A percentile compares a stretch with the other conserved stretches of the same genome.
Evolutionary conservation across 331 rosid genomes (phyloP).

Genomic region (Arachis monticola): DNA sequence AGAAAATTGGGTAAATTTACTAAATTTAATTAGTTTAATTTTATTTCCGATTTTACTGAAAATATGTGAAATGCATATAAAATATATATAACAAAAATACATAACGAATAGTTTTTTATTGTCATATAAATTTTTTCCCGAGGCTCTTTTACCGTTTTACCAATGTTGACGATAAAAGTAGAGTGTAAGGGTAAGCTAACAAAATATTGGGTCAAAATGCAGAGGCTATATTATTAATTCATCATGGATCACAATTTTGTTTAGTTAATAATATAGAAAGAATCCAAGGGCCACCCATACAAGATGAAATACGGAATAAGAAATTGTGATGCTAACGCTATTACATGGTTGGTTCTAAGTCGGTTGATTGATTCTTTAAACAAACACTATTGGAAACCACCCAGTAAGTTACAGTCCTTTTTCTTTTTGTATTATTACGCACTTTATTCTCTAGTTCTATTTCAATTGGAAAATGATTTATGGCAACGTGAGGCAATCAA

Average conservation of each 20-base stretch:
- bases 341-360: conserved; percentile 6
- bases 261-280: not conserved
- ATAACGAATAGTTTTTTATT: not conserved
- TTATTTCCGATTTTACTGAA: too few relatives aligned
- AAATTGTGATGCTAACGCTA: conserved; percentile 9
- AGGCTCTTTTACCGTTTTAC: not conserved
- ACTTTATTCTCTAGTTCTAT: not conserved
- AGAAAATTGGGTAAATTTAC: too few relatives aligned
- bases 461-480: not conserved
- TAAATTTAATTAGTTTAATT: too few relatives aligned
- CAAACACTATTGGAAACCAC: conserved; percentile 30
- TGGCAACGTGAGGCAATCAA: not conserved
- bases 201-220: conserved; percentile 23
- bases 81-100: too few relatives aligned
- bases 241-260: not conserved
- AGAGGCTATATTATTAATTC: not conserved
- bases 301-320: not conserved
- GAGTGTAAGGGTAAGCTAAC: not conserved
- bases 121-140: not conserved
- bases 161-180: not conserved
- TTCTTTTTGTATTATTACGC: not conserved
- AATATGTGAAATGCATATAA: too few relatives aligned
- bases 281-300: not conserved
- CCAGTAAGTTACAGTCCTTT: conserved; percentile 1
- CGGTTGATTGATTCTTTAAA: conserved; percentile 30